Conservation (phyloP, 2,329 filamentous ascomycete genomes). For the Hypoxylon sp. region DNA sequence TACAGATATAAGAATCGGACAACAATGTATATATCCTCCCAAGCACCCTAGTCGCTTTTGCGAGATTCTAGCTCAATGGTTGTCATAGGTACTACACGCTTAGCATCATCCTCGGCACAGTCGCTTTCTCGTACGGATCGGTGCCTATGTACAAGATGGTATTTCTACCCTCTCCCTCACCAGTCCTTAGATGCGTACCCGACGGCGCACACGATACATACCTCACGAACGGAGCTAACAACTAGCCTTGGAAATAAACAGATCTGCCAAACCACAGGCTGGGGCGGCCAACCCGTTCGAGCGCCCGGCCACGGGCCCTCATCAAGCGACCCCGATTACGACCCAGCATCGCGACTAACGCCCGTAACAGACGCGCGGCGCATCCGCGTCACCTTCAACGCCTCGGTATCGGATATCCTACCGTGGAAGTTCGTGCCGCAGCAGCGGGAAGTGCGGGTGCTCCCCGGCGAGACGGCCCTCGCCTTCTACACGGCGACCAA, state of each 20-base stretch:
- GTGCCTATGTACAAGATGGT: constrained; percentile 93
- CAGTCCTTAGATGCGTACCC: constrained; percentile 3
- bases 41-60: constrained; percentile 13
- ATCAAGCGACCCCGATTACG: constrained; percentile 61
- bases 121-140: constrained; percentile 85
- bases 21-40: constrained; percentile 66
- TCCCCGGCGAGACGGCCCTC: constrained; percentile 95
- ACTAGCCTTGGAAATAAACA: constrained; percentile 52
- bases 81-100: constrained; percentile 77
- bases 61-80: constrained; percentile 42
- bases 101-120: constrained; percentile 83
- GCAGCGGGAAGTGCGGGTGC: constrained; percentile 94
- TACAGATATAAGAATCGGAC: constrained; percentile 79
- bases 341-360: constrained; percentile 81
- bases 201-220: background rate
- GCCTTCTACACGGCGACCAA: constrained; percentile 99
- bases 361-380: constrained; percentile 86
- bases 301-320: constrained; percentile 76
- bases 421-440: constrained; percentile 98
- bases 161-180: constrained; percentile 33
- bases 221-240: background rate
- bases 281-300: constrained; percentile 92
- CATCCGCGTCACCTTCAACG: constrained; percentile 95
- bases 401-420: constrained; percentile 92
- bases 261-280: constrained; percentile 90